A percentile compares a stretch with the other conserved stretches of the same genome.
Conservation (phyloP, 1,284 basidiomycete species). For the Caloboletus firmus region DNA sequence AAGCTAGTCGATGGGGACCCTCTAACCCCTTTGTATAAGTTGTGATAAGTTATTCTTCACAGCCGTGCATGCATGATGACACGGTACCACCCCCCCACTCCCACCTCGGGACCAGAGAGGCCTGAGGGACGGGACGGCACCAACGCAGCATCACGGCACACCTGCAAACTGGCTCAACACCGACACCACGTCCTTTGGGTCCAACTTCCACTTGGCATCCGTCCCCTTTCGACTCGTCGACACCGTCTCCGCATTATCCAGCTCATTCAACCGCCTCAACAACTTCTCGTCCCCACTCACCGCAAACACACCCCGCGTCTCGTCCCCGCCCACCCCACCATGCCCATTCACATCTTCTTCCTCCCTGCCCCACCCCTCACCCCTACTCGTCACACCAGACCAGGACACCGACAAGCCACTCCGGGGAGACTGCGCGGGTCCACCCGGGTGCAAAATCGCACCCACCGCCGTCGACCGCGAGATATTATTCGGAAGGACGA, state of each 20-base stretch:
- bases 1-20: background rate
- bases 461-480: slow-evolving; percentile 80
- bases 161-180: slow-evolving; percentile 33
- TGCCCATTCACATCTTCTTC: background rate
- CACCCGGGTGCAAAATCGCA: slow-evolving; percentile 67
- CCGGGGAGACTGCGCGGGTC: slow-evolving; percentile 55
- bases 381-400: background rate
- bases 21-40: background rate
- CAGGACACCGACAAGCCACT: slow-evolving; percentile 19
- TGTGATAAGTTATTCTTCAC: background rate
- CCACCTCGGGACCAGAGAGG: background rate
- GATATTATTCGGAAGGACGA: slow-evolving; percentile 82
- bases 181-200: slow-evolving; percentile 41
- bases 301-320: slow-evolving; percentile 64
- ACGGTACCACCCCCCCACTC: no score
- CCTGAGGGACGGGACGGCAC: background rate
- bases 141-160: background rate
- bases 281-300: slow-evolving; percentile 75
- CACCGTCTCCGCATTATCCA: slow-evolving; percentile 70
- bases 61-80: background rate
- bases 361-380: background rate
- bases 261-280: slow-evolving; percentile 67
- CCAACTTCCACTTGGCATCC: slow-evolving; percentile 72
- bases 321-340: slow-evolving; percentile 29
- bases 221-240: slow-evolving; percentile 69